Evolutionary conservation across 2,329 filamentous ascomycete genomes (phyloP), one percentile per base, ranked within the genome.

Genomic region (Phyllosticta capitalensis): DNA sequence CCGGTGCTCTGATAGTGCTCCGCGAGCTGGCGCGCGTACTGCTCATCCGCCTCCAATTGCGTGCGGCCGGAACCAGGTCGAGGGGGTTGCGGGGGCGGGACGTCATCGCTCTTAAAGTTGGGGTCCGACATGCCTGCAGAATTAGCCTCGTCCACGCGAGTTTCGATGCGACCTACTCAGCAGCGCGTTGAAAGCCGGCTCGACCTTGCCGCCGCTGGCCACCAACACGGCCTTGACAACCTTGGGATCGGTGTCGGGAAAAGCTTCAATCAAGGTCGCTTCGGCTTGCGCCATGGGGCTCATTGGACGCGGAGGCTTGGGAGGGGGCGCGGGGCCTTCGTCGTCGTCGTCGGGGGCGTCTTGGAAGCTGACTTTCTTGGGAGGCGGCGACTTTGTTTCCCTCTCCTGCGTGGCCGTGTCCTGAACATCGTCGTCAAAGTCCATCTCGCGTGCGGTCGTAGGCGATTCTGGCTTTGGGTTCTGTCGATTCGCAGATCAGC

Each of bases 101-200:
- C 61, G 61, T 79, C 76, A 59, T 80, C 77, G 3, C 70, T 71
- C 62, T 76, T 71, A 71, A 78, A 80, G 65, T 75, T 73, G 55
- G 80, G 79, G 64, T 82, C 79, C 54, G 77, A 79, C 79, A 81
- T 81, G 70, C 77, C 76, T 78, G n/a, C 17, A 7, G 61, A 12
- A 33, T 48, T 6, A 69, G 65, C 56, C 17, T 10, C 9, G 53
- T 54, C 20, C 19, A 26, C 17, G 20, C 53, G 14, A 49, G 12
- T 17, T 45, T 7, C 19, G 26, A 17, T 7, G 17, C 30, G 24
- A 68, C 81, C 63, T 79, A 90, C 89, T 89, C 52, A 99, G 81
- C 51, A 99, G 81, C 38, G 94, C 94, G 75, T 96, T 94, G 76
- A 99, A 99, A 14, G 94, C 92, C 30, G 90, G 89, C 73, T 99